phyloP scores from a whole-genome alignment of 148 eudicot species.

The Amaranthus palmeri region DNA sequence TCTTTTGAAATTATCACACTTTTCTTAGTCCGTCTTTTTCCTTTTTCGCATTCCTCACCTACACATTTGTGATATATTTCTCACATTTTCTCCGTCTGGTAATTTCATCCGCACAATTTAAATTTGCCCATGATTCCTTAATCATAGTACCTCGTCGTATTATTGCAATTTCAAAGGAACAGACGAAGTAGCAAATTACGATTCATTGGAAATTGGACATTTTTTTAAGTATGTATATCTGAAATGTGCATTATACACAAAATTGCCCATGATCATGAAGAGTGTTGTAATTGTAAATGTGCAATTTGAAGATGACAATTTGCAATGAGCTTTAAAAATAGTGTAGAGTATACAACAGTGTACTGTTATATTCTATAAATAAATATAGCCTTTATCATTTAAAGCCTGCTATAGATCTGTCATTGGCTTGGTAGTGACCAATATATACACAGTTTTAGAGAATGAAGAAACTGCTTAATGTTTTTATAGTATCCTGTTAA shows the following conservation, averaged over 20 bases:
- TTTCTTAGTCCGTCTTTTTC: too few species aligned
- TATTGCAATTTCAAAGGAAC: too few species aligned
- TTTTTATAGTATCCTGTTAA: neutral
- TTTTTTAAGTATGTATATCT: neutral
- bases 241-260: neutral
- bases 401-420: neutral
- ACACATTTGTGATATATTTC: too few species aligned
- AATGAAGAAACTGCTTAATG: neutral
- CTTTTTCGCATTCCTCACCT: too few species aligned
- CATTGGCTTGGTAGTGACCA: neutral
- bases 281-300: slow-evolving; percentile 2
- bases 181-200: too few species aligned
- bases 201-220: neutral
- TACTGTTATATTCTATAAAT: neutral
- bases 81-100: too few species aligned
- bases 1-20: too few species aligned
- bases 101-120: too few species aligned
- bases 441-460: slow-evolving; percentile 1
- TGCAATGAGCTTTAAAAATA: neutral
- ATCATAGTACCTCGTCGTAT: too few species aligned
- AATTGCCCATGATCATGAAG: neutral
- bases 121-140: too few species aligned
- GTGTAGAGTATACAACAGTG: neutral
- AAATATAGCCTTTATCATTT: neutral
- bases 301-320: neutral